Percentiles rank a stretch among this genome's conserved stretches.
Conservation (phyloP, 768 basidiomycete genomes). For the Tricholoma saponaceum region DNA sequence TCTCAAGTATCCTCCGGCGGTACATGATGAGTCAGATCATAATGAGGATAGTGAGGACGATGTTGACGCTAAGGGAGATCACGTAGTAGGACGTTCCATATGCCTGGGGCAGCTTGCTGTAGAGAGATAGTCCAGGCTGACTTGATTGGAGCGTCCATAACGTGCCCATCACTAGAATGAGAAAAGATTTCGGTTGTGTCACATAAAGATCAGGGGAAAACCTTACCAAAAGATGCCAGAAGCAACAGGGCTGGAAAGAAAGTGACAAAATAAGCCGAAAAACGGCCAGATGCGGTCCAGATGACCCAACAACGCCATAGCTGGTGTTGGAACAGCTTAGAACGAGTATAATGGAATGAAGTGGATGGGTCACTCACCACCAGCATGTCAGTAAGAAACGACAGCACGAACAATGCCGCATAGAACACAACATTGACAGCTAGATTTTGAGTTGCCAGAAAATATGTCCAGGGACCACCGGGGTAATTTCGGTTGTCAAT, state of each 20-base stretch:
- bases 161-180: slow-evolving; percentile 24
- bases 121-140: slow-evolving; percentile 26
- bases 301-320: slow-evolving; percentile 39
- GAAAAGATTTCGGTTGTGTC: neutral
- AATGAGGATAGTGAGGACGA: slow-evolving; percentile 29
- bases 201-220: neutral
- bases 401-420: slow-evolving; percentile 37
- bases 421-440: slow-evolving; percentile 40
- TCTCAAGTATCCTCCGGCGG: slow-evolving; percentile 19
- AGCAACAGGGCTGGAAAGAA: slow-evolving; percentile 26
- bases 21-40: slow-evolving; percentile 24
- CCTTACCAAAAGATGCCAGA: slow-evolving; percentile 22
- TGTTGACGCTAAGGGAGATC: slow-evolving; percentile 27
- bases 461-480: slow-evolving; percentile 41
- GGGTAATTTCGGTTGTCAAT: slow-evolving; percentile 39
- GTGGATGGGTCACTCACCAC: slow-evolving; percentile 20
- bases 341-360: neutral
- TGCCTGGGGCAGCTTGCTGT: slow-evolving; percentile 19
- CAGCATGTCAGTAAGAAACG: slow-evolving; percentile 35
- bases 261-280: slow-evolving; percentile 20
- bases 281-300: slow-evolving; percentile 27
- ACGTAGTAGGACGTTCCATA: slow-evolving; percentile 27
- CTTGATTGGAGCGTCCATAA: slow-evolving; percentile 31
- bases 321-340: slow-evolving; percentile 12
- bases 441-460: slow-evolving; percentile 36